These are phyloP conservation scores for Rhodotorula taiwanensis DNA, from an alignment of 768 basidiomycete genomes.

Conservation along the genomic window DNA sequence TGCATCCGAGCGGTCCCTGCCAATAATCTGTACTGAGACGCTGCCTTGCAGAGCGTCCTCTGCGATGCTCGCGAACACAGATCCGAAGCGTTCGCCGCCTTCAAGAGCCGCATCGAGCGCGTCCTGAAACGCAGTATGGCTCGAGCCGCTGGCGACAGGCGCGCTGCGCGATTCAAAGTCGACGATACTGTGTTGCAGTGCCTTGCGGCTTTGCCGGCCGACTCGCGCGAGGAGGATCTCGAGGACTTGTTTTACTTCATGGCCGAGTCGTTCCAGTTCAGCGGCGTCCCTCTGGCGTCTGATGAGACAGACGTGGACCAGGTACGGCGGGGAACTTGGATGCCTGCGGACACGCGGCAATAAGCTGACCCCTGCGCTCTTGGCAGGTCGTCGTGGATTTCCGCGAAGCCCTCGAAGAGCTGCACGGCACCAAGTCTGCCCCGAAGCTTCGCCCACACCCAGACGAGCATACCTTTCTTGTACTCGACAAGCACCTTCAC, in stretches of 20 bases:
- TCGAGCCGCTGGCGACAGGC: conserved; percentile 58
- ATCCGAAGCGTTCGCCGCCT: conserved; percentile 52
- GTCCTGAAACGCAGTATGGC: conserved; percentile 60
- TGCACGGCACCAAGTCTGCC: conserved; percentile 48
- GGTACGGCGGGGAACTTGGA: conserved; percentile 48
- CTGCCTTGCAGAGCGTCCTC: conserved; percentile 41
- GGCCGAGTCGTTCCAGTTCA: conserved; percentile 86
- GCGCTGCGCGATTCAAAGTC: conserved; percentile 48
- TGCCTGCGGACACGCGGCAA: too few species aligned
- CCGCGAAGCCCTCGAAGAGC: conserved; percentile 66
- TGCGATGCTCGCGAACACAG: conserved; percentile 47
- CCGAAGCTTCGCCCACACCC: conserved; percentile 39
- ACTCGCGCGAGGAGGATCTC: conserved; percentile 83
- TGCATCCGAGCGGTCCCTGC: conserved; percentile 8
- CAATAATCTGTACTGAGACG: fast-evolving
- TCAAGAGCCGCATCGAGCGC: conserved; percentile 65
- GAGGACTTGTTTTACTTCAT: conserved; percentile 93
- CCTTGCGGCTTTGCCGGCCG: conserved; percentile 72
- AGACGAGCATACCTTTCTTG: conserved; percentile 74
- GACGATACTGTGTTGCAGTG: conserved; percentile 74
- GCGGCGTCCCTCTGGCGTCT: conserved; percentile 77
- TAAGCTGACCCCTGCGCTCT: neutral
- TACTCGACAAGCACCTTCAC: conserved; percentile 82
- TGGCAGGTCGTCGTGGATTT: conserved; percentile 65
- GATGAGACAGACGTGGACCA: conserved; percentile 89